Evolutionary conservation across 148 eudicot species (phyloP), one percentile per base, ranked within the genome.

Genomic region (Fagopyrum homotropicum): DNA sequence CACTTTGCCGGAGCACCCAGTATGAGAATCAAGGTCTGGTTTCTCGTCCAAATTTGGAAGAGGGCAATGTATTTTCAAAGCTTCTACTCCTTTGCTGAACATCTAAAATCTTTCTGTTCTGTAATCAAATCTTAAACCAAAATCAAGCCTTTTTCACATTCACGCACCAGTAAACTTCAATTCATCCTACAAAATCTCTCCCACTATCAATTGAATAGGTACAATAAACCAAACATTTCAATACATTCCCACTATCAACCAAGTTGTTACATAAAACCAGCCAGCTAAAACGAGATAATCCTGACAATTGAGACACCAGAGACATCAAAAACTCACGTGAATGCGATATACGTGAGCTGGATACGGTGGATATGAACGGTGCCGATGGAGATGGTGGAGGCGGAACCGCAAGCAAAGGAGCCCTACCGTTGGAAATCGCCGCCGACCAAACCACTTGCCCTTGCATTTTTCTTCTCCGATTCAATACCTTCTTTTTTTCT

Each of bases 321-420:
- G 6, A 11, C 17, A 5, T 45, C 46, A 64, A 35, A 64, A 11
- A 64, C 71, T 35, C 46, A 40, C 71, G 6, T 40, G 71, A 40
- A 43, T 40, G 47, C 46, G 19, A 40, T 15, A 43, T 46, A 17
- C 71, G 6, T 8, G 17, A 14, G 71, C 46, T 43, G 3, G 71
- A 66, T 40, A 61, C 71, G 47, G 71, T 66, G 17, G 71, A 7
- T 8, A 40, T 43, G 47, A 40, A 61, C 46, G 71, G 43, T 49
- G 52, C 12, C 6, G 69, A 63, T 0, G 15, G 35, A 17, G 17
- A 40, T 19, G 46, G 71, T 15, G 46, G 19, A 35, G 71, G 47
- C 4, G 71, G 15, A 66, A 66, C 19, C 19, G 71, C 71, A 6
- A 66, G 71, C 71, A 66, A 66, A 2, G 71, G 71, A 66, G 14